Percentiles rank a stretch among this genome's conserved stretches.
Conservation (phyloP, 495 filamentous ascomycete genomes). For the Penicillium atrosanguineum region DNA sequence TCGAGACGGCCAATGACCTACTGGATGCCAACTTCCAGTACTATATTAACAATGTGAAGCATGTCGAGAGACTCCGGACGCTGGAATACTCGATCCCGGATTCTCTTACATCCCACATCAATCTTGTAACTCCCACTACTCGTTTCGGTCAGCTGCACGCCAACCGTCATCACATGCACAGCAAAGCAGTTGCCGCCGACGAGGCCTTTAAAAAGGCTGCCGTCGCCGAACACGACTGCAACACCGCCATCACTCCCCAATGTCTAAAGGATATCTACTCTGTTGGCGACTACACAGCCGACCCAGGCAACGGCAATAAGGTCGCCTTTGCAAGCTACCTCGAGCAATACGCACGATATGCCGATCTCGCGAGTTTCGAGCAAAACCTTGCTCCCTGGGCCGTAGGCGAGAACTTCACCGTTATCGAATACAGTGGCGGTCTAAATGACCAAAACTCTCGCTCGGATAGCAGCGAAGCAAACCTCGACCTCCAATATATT, state of each 20-base stretch:
- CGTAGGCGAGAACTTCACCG: conserved; percentile 59
- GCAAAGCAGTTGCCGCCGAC: conserved; percentile 23
- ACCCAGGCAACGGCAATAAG: conserved; percentile 36
- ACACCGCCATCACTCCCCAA: conserved; percentile 52
- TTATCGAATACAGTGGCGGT: conserved; percentile 58
- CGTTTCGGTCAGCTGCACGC: conserved; percentile 50
- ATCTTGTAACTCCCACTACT: conserved; percentile 56
- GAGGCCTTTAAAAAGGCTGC: conserved; percentile 19
- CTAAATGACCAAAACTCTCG: conserved; percentile 49
- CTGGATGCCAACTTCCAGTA: conserved; percentile 57
- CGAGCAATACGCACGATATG: conserved; percentile 61
- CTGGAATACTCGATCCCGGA: conserved; percentile 59
- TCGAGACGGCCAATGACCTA: conserved; percentile 52
- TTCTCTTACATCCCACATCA: conserved; percentile 43
- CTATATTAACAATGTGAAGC: conserved; percentile 42
- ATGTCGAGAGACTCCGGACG: conserved; percentile 53
- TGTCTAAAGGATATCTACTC: conserved; percentile 63
- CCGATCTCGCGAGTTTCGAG: conserved; percentile 58
- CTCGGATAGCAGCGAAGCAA: conserved; percentile 60
- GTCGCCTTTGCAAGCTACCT: conserved; percentile 68
- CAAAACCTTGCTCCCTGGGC: conserved; percentile 52
- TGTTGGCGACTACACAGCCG: conserved; percentile 50
- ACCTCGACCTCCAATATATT: conserved; percentile 74
- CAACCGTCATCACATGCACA: conserved; percentile 33
- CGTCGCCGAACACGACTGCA: conserved; percentile 32